Percentiles rank a stretch among this genome's conserved stretches.
These are phyloP conservation scores for Cytospora schulzeri DNA, from an alignment of 2,329 filamentous ascomycete species.

Conservation along the genomic window DNA sequence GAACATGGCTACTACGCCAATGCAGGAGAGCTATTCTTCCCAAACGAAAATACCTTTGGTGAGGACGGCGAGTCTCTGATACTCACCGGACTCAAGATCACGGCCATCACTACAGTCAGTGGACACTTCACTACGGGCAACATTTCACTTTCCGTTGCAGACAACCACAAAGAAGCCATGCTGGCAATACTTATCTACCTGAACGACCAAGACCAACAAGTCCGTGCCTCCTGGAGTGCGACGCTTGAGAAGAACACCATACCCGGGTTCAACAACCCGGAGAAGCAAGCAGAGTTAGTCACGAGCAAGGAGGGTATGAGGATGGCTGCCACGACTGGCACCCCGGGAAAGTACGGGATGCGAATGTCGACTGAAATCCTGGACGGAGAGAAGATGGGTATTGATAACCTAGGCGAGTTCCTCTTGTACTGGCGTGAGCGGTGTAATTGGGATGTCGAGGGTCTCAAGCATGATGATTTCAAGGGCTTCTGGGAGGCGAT, in stretches of 20 bases:
- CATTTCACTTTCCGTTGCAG: constrained; percentile 4
- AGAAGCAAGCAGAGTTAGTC: constrained; percentile 14
- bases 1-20: constrained; percentile 28
- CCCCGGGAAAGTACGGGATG: constrained; percentile 25
- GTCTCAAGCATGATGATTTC: constrained; percentile 14
- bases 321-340: constrained; percentile 2
- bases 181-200: constrained; percentile 18
- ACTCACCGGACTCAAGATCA: constrained; percentile 8
- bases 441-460: constrained; percentile 14
- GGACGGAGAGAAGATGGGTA: constrained; percentile 20
- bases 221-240: constrained; percentile 26
- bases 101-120: constrained; percentile 3
- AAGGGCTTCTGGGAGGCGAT: constrained; percentile 9
- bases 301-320: background rate
- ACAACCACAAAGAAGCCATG: constrained; percentile 17
- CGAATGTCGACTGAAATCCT: constrained; percentile 14
- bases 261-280: constrained; percentile 17
- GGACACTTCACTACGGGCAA: constrained; percentile 10
- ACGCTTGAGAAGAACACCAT: constrained; percentile 21
- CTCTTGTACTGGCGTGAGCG: constrained; percentile 27
- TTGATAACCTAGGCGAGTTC: constrained; percentile 27
- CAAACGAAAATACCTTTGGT: constrained; percentile 3
- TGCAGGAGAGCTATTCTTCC: constrained; percentile 21
- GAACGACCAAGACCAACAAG: constrained; percentile 21
- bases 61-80: background rate